Conservation (phyloP, 2,329 filamentous ascomycete genomes). For the Colletotrichum spaethianum region DNA sequence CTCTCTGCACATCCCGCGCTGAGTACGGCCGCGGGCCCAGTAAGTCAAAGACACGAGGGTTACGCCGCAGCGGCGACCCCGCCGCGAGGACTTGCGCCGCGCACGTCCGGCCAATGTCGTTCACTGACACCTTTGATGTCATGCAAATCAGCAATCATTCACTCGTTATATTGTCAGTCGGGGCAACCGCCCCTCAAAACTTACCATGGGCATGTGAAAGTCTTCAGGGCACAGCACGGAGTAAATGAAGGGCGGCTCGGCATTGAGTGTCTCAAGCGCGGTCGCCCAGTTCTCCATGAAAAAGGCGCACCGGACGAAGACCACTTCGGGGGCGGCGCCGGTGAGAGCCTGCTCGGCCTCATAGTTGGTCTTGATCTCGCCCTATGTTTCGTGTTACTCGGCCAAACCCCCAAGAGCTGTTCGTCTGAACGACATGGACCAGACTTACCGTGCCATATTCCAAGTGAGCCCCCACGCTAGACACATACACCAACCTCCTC, state of each 20-base stretch:
- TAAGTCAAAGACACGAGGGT: constrained; percentile 43
- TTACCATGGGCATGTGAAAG: constrained; percentile 52
- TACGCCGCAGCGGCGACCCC: constrained; percentile 27
- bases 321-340: constrained; percentile 43
- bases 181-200: background rate
- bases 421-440: background rate
- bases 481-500: constrained; percentile 26
- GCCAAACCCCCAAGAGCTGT: background rate
- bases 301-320: constrained; percentile 44
- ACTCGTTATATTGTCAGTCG: background rate
- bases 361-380: constrained; percentile 46
- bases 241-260: constrained; percentile 45
- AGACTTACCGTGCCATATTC: constrained; percentile 48
- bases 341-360: constrained; percentile 45
- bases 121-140: constrained; percentile 47
- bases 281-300: constrained; percentile 44
- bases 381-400: constrained; percentile 41
- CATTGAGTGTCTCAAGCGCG: constrained; percentile 38
- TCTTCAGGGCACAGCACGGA: constrained; percentile 47
- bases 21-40: constrained; percentile 49
- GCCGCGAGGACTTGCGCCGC: constrained; percentile 45
- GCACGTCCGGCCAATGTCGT: constrained; percentile 48
- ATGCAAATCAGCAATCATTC: background rate
- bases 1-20: constrained; percentile 47
- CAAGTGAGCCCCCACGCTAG: constrained; percentile 49